Evolutionary conservation across 2,329 filamentous ascomycete species (phyloP).

Genomic region (Diplodia mutila): DNA sequence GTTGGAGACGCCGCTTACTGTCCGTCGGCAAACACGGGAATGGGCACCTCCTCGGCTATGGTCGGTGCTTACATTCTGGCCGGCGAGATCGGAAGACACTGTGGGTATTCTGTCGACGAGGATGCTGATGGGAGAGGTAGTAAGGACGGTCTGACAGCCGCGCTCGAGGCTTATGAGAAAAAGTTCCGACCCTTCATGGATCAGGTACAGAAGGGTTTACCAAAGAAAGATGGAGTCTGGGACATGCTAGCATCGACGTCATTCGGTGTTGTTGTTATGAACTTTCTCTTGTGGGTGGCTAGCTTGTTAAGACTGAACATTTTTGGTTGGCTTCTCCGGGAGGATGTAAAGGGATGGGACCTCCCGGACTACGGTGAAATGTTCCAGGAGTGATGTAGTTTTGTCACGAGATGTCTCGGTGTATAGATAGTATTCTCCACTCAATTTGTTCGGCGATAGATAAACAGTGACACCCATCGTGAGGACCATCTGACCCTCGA

Average conservation of each 20-base stretch:
- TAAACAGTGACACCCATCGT: too few relatives aligned
- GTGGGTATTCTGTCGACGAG: neutral
- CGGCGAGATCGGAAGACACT: slow-evolving; percentile 29
- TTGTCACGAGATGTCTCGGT: too few relatives aligned
- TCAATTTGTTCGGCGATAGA: too few relatives aligned
- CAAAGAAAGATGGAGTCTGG: neutral
- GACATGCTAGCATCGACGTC: slow-evolving; percentile 34
- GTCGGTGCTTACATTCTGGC: slow-evolving; percentile 36
- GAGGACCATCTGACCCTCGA: too few relatives aligned
- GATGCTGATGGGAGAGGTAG: neutral
- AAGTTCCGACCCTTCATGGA: slow-evolving; percentile 31
- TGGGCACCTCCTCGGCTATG: slow-evolving; percentile 56
- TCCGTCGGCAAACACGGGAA: slow-evolving; percentile 54
- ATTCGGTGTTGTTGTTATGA: slow-evolving; percentile 40
- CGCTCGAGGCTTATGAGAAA: slow-evolving; percentile 34
- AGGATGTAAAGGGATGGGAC: slow-evolving; percentile 42
- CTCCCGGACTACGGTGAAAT: slow-evolving; percentile 44
- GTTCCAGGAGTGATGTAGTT: neutral
- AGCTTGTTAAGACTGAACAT: slow-evolving; percentile 44
- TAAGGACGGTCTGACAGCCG: slow-evolving; percentile 28
- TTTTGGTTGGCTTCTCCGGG: slow-evolving; percentile 37
- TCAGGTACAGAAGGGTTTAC: slow-evolving; percentile 31
- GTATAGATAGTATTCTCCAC: too few relatives aligned
- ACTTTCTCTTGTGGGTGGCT: slow-evolving; percentile 36
- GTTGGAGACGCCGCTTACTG: slow-evolving; percentile 61